A percentile compares a stretch with the other conserved stretches of the same genome.
These are phyloP conservation scores for Lactifluus rugatus DNA, from an alignment of 768 basidiomycete genomes.

Conservation along the genomic window DNA sequence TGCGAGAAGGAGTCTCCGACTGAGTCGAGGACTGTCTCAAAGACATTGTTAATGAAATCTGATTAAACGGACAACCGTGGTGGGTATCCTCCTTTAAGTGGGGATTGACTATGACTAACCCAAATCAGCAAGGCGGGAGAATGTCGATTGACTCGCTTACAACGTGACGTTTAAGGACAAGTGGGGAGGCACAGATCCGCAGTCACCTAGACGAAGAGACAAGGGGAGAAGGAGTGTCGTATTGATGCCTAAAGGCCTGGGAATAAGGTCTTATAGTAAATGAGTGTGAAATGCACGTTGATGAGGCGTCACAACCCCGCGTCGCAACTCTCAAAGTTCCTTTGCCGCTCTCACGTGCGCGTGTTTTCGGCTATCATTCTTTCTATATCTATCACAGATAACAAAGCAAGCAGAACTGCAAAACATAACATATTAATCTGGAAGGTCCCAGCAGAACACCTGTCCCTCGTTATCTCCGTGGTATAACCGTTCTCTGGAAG, in stretches of 20 bases:
- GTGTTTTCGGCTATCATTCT: background rate
- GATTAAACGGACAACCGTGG: background rate
- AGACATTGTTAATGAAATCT: slow-evolving; percentile 4
- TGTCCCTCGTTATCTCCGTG: slow-evolving; percentile 60
- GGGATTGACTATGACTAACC: background rate
- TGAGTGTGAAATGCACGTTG: background rate
- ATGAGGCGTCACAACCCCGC: background rate
- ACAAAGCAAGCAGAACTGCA: background rate
- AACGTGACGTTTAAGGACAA: background rate
- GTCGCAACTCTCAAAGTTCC: background rate
- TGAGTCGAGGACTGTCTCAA: slow-evolving; percentile 24
- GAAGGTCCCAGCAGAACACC: slow-evolving; percentile 47
- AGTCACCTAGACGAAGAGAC: background rate
- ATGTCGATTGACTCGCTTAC: background rate
- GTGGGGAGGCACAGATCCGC: background rate
- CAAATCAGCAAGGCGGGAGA: background rate
- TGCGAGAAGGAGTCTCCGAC: slow-evolving; percentile 47
- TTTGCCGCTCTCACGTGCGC: slow-evolving; percentile 1
- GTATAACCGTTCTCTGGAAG: slow-evolving; percentile 44
- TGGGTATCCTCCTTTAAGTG: background rate
- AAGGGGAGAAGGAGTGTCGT: background rate
- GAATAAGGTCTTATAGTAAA: background rate
- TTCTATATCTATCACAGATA: background rate
- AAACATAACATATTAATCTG: slow-evolving; percentile 28
- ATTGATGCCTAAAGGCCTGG: background rate